phyloP scores from a whole-genome alignment of 1,284 basidiomycete genomes.

The Grifola frondosa region DNA sequence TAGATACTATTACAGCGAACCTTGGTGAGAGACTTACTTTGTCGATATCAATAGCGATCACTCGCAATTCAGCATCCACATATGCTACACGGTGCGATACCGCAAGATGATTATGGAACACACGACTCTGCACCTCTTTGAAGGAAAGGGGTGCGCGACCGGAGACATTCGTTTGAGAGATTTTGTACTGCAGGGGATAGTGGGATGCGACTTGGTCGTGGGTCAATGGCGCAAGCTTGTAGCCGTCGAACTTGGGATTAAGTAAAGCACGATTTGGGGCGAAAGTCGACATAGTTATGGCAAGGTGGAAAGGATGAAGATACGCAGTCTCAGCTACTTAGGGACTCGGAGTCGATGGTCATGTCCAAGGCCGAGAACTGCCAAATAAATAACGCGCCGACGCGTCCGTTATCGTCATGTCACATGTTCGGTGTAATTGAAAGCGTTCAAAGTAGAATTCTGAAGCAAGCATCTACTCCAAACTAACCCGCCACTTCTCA shows the following conservation, averaged over 20 bases:
- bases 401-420: no score
- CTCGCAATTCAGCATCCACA: slow-evolving; percentile 65
- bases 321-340: no score
- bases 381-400: no score
- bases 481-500: no score
- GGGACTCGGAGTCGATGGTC: no score
- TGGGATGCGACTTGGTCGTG: slow-evolving; percentile 55
- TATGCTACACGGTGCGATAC: slow-evolving; percentile 60
- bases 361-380: no score
- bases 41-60: slow-evolving; percentile 61
- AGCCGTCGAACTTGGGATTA: slow-evolving; percentile 85
- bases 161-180: slow-evolving; percentile 62
- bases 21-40: slow-evolving; percentile 52
- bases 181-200: slow-evolving; percentile 49
- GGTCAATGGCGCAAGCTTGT: slow-evolving; percentile 64
- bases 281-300: slow-evolving; percentile 27
- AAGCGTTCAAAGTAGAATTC: no score
- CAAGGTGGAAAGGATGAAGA: no score
- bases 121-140: slow-evolving; percentile 80
- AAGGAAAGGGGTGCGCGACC: slow-evolving; percentile 64
- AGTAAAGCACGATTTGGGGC: slow-evolving; percentile 47
- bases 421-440: no score
- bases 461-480: no score
- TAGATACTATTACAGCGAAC: no score
- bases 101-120: slow-evolving; percentile 82